Evolutionary conservation across 2,329 filamentous ascomycete species (phyloP).

Genomic region (Cordyceps cicadae): DNA sequence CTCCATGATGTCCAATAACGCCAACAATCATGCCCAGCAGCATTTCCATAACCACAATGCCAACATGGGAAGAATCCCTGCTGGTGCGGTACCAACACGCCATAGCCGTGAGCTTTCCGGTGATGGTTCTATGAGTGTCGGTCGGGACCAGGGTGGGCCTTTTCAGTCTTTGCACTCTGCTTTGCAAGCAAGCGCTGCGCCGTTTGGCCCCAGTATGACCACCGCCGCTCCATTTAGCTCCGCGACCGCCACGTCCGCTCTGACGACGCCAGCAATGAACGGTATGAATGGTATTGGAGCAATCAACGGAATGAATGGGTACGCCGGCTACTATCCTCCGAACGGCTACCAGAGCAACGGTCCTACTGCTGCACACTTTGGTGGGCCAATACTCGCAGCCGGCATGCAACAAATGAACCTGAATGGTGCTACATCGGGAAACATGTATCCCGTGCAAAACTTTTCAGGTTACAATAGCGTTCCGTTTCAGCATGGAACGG

Average conservation of each 20-base stretch:
- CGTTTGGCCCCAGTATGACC: conserved; percentile 59
- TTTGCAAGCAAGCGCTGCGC: conserved; percentile 69
- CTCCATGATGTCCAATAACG: conserved; percentile 32
- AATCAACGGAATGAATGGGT: conserved; percentile 1
- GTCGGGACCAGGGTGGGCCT: conserved; percentile 36
- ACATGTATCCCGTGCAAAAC: conserved; percentile 47
- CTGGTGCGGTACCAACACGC: conserved; percentile 54
- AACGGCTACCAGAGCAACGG: conserved; percentile 20
- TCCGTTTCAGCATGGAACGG: conserved; percentile 35
- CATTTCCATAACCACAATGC: conserved; percentile 72
- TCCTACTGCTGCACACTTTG: conserved; percentile 1
- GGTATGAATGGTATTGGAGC: conserved; percentile 18
- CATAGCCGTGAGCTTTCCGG: conserved; percentile 65
- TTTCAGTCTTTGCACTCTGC: conserved; percentile 60
- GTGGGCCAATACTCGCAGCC: conserved; percentile 53
- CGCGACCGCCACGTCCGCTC: conserved; percentile 18
- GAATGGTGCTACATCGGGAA: conserved; percentile 32
- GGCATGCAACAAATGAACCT: conserved; percentile 61
- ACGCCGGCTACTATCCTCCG: conserved; percentile 24
- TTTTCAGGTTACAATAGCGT: conserved; percentile 49
- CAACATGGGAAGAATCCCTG: conserved; percentile 71
- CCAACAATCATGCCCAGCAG: conserved; percentile 53
- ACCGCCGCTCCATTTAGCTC: conserved; percentile 21
- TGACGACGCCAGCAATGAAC: conserved; percentile 18
- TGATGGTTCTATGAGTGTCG: conserved; percentile 33